Conservation (phyloP, 352 stramenopile genomes). For the Pythium pyrilobum region DNA sequence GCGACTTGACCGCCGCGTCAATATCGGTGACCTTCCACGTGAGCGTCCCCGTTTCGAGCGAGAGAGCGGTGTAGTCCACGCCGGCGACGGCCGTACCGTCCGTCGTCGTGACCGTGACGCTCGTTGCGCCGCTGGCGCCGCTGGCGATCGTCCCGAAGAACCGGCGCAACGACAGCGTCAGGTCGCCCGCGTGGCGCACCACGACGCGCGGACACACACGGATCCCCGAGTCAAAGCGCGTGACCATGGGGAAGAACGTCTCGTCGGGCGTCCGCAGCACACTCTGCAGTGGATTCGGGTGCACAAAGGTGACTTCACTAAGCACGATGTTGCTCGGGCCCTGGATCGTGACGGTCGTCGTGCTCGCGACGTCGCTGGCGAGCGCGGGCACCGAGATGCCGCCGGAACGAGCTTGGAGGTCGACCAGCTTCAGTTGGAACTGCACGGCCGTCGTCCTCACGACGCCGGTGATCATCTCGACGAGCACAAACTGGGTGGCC, state of each 20-base stretch:
- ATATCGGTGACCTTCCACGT: slow-evolving; percentile 25
- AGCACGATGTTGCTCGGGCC: slow-evolving; percentile 32
- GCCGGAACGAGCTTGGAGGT: slow-evolving; percentile 16
- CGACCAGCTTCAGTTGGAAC: slow-evolving; percentile 33
- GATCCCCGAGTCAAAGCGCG: slow-evolving; percentile 43
- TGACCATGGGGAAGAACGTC: slow-evolving; percentile 43
- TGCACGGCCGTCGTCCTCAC: slow-evolving; percentile 24
- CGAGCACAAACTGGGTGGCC: slow-evolving; percentile 39
- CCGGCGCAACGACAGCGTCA: slow-evolving; percentile 46
- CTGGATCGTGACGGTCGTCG: slow-evolving; percentile 36
- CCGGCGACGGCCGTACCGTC: slow-evolving; percentile 41
- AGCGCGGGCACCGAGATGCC: slow-evolving; percentile 1
- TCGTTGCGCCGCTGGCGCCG: slow-evolving; percentile 16
- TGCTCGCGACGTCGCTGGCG: slow-evolving; percentile 24
- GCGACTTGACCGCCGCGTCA: slow-evolving; percentile 27
- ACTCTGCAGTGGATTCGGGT: slow-evolving; percentile 20
- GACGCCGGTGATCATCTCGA: slow-evolving; percentile 32
- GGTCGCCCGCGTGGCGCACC: slow-evolving; percentile 22
- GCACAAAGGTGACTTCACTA: slow-evolving; percentile 54
- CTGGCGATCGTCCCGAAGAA: slow-evolving; percentile 33
- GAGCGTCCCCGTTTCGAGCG: slow-evolving; percentile 8
- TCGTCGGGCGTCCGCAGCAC: slow-evolving; percentile 37
- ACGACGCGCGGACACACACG: slow-evolving; percentile 44
- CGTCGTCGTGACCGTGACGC: slow-evolving; percentile 32
- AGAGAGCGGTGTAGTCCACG: slow-evolving; percentile 46